Evolutionary conservation across 768 basidiomycete species (phyloP), one percentile per base, ranked within the genome.

Genomic region (Serendipita sp.): DNA sequence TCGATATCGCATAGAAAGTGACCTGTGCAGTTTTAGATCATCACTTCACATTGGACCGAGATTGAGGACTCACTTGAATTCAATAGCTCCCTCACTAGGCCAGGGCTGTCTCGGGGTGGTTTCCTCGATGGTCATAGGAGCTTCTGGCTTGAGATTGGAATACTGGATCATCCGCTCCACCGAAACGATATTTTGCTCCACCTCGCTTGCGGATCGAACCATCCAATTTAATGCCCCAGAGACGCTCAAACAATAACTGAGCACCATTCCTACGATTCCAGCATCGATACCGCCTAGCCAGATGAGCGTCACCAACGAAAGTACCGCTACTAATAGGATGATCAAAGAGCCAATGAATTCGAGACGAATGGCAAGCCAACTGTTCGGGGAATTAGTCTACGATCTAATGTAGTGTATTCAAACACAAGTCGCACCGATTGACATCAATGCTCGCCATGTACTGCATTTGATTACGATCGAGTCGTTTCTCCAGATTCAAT

Each of bases 121-220:
- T 23, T 83, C 83, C 0, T 81, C 78, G 16, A 88, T 75, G 65
- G 89, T 85, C 46, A 80, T 78, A 0, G 87, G 82, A 1, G 88
- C 91, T 73, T 97, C 94, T 0, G 84, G 76, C 16, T 76, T 69
- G 16, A 95, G 77, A 4, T 85, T 77, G 31, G 83, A 84, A 69
- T 96, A 94, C 69, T 93, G 85, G 31, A 88, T 72, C 62, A 94
- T 86, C 3, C 91, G 84, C 72, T 95, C 92, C 15, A 91, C 87
- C 69, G 88, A 89, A 66, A 92, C 89, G 69, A 91, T 85, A 68
- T 89, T 90, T 69, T 92, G 88, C 71, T 95, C 92, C 11, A 92
- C 88, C 72, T 94, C 92, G 69, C 85, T 87, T 2, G 87, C 84
- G 13, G 85, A 84, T 34, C 88, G 81, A 31, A 91, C 88, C 3